phyloP scores from a whole-genome alignment of 192 early-diverging fungal species.

The Dissophora ornata region DNA sequence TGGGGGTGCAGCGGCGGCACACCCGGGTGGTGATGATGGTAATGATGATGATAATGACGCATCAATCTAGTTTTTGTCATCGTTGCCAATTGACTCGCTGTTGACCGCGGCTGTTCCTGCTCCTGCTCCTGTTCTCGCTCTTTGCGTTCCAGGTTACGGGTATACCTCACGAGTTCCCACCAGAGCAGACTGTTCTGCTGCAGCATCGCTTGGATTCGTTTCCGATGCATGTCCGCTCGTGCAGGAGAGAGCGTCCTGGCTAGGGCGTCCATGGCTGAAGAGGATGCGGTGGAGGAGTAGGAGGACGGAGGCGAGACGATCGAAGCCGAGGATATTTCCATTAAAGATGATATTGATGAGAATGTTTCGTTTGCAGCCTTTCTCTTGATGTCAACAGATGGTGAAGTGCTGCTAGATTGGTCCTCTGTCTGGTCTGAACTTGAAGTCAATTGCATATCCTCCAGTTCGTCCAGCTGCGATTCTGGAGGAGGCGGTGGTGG shows the following conservation, averaged over 20 bases:
- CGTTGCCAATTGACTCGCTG: not conserved
- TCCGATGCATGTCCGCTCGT: conserved; percentile 34
- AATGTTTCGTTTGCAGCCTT: conserved; percentile 1
- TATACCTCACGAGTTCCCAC: conserved; percentile 55
- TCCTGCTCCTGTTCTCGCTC: conserved; percentile 39
- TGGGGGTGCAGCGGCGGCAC: conserved; percentile 44
- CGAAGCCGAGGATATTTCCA: not conserved
- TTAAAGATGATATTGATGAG: not conserved
- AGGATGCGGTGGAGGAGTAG: conserved; percentile 31
- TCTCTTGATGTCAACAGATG: no score
- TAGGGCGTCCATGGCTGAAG: conserved; percentile 23
- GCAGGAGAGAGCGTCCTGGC: conserved; percentile 35
- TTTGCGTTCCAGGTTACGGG: conserved; percentile 36
- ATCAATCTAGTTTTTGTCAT: not conserved
- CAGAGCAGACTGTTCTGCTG: conserved; percentile 51
- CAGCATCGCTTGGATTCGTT: conserved; percentile 37
- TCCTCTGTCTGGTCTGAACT: not conserved
- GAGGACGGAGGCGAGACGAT: conserved; percentile 41
- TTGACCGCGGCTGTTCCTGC: conserved; percentile 14
- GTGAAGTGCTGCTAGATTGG: no score
- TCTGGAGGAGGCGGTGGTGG: no score
- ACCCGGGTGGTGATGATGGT: conserved; percentile 35
- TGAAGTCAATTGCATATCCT: no score
- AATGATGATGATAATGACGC: conserved; percentile 36
- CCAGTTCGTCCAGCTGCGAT: conserved; percentile 4